These are phyloP conservation scores for Neurospora sp. DNA, from an alignment of 495 filamentous ascomycete species.

Conservation along the genomic window DNA sequence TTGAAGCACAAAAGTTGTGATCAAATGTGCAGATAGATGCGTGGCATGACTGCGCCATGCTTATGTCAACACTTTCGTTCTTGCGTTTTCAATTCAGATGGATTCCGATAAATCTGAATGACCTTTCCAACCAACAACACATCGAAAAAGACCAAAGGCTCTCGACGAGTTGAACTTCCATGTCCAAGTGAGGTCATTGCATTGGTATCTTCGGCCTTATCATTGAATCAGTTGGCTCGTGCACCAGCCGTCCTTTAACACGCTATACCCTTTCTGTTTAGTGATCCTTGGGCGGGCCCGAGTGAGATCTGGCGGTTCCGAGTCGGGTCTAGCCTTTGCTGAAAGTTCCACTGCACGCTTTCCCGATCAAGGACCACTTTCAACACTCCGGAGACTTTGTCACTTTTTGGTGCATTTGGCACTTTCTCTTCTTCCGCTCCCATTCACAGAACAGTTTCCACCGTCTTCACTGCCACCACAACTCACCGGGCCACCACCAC, in stretches of 20 bases:
- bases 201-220: neutral
- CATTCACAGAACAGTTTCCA: neutral
- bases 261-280: neutral
- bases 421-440: neutral
- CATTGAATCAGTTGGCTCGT: neutral
- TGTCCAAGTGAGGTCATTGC: neutral
- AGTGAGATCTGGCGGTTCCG: neutral
- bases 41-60: neutral
- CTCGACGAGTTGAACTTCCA: neutral
- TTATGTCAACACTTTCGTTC: neutral
- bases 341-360: neutral
- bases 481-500: neutral
- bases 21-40: neutral
- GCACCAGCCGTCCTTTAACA: neutral
- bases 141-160: neutral
- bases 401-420: neutral
- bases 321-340: neutral
- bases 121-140: neutral
- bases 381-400: neutral
- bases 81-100: neutral
- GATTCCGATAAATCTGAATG: neutral
- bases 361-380: neutral
- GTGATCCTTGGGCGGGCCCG: neutral
- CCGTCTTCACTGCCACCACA: neutral
- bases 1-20: neutral